phyloP scores from a whole-genome alignment of 345 rosid species.

The Gossypioides kirkii region DNA sequence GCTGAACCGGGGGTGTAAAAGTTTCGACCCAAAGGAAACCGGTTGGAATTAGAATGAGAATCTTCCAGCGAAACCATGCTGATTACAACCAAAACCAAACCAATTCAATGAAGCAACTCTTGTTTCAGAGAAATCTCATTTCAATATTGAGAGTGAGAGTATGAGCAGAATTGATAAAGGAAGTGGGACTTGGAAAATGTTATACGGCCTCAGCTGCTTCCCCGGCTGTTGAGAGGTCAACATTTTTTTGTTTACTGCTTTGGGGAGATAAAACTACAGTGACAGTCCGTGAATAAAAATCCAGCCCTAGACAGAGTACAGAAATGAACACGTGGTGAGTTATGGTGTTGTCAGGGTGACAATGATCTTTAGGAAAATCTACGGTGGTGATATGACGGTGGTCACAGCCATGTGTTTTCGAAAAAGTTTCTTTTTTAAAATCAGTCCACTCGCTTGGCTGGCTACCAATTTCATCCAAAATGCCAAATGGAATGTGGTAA shows the following conservation, averaged over 20 bases:
- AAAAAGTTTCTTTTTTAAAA: neutral
- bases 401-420: neutral
- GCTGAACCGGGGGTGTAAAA: constrained; percentile 34
- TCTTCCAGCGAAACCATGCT: constrained; percentile 77
- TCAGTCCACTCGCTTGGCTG: neutral
- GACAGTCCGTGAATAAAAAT: neutral
- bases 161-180: neutral
- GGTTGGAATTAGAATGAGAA: constrained; percentile 50
- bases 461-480: neutral
- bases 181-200: too few species aligned
- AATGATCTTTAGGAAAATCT: neutral
- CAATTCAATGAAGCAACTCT: neutral
- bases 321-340: constrained; percentile 2
- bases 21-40: constrained; percentile 51
- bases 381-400: constrained; percentile 4
- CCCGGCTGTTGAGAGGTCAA: too few species aligned
- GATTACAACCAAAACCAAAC: neutral
- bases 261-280: neutral
- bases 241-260: neutral
- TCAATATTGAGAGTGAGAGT: neutral
- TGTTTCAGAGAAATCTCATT: neutral
- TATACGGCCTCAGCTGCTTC: too few species aligned
- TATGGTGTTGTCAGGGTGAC: neutral
- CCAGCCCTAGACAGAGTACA: neutral
- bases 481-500: neutral